Percentiles rank a stretch among this genome's conserved stretches.
Evolutionary conservation across 176 grass and related monocot genomes (phyloP).

Genomic region (bread wheat (Triticum aestivum)): DNA sequence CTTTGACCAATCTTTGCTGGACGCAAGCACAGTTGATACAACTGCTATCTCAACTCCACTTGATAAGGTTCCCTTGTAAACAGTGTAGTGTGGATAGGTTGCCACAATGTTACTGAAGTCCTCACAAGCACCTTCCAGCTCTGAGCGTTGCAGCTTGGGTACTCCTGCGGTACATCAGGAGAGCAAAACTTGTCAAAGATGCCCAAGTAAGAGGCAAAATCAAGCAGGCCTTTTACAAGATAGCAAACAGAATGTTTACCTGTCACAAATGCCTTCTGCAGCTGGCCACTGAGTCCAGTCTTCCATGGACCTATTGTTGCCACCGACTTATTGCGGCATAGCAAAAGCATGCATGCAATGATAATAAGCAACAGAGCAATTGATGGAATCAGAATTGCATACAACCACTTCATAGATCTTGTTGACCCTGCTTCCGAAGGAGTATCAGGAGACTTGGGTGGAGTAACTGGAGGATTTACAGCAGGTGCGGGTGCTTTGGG

Average conservation of each 20-base stretch:
- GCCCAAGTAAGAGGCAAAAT: background rate
- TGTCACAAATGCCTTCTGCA: conserved; percentile 99
- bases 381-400: conserved; percentile 48
- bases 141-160: conserved; percentile 83
- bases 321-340: conserved; percentile 55
- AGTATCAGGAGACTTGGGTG: background rate
- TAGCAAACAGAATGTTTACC: conserved; percentile 42
- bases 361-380: conserved; percentile 42
- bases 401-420: conserved; percentile 49
- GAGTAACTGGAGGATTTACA: conserved; percentile 32
- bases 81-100: conserved; percentile 72
- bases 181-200: background rate
- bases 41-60: conserved; percentile 96
- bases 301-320: conserved; percentile 85
- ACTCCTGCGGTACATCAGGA: conserved; percentile 61
- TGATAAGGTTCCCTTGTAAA: conserved; percentile 97
- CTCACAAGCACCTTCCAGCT: conserved; percentile 91
- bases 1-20: conserved; percentile 81
- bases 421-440: conserved; percentile 14
- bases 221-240: conserved; percentile 21
- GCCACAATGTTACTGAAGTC: conserved; percentile 92
- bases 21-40: conserved; percentile 62
- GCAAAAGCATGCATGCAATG: conserved; percentile 48
- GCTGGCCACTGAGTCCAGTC: conserved; percentile 94
- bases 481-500: conserved; percentile 44